Base-by-base conservation (phyloP, 2,329 filamentous ascomycete genomes). In the Venturia asperata region DNA sequence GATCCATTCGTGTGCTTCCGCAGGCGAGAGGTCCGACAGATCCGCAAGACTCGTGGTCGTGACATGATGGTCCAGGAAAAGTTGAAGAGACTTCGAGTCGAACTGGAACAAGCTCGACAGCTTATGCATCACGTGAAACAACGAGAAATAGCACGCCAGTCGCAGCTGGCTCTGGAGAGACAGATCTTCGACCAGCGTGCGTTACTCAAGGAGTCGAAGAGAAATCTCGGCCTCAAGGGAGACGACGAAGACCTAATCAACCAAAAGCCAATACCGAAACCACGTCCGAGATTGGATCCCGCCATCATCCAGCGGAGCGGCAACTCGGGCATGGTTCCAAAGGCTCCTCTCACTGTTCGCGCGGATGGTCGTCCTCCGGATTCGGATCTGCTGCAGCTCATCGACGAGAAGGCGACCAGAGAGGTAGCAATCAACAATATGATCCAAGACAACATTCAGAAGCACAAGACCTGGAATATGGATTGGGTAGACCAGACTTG, bases 1-100 rank as follows among this genome's bases (percentile, higher is more conserved):
- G 94, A 99, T 77, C 94, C 94, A 61, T 99, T 96, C 78, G 92
- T 99, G 72, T 99, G 94, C 78, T 99, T 99, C 84, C 87, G 94
- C 74, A 87, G 94, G 70, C 90, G 94, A 68, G 94, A 99, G 77
- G 90, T 96, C 60, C 88, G 94, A 66, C 91, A 96, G 75, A 93
- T 92, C 62, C 89, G 94, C 71, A 99, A 97, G 79, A 99, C 94
- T 45, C 85, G 94, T 73, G 91, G 91, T 70, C 87, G 94, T 72
- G 94, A 99, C 79, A 91, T 91, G 43, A 93, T 96, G 77, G 91
- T 93, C 71, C 91, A 90, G 64, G 94, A 99, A 74, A 97, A 96
- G 76, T 83, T 99, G 70, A 94, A 94, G 80, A 91, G 90, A 74
- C 80, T 99, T 72, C 87, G 94, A 65, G 88, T 88, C 71, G 93